Percentiles rank a stretch among this genome's conserved stretches.
Evolutionary conservation across 257 asterid species (phyloP).

Genomic region (Lantana camara): DNA sequence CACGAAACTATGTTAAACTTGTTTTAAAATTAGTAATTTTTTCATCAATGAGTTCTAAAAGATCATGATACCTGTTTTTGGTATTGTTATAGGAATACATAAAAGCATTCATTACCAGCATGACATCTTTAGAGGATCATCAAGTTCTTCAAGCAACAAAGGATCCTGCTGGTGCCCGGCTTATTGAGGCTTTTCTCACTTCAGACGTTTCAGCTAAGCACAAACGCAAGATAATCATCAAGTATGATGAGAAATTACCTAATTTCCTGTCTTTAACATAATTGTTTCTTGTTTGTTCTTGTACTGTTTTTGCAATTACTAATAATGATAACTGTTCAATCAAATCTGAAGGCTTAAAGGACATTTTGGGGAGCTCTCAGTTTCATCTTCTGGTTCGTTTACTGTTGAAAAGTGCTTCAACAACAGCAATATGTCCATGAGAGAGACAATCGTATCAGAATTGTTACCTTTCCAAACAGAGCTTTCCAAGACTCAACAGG

Average conservation of each 20-base stretch:
- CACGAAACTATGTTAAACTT: not conserved
- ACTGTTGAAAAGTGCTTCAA: constrained; percentile 84
- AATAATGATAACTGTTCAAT: constrained; percentile 23
- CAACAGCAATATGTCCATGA: constrained; percentile 61
- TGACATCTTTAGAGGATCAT: constrained; percentile 68
- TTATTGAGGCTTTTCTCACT: constrained; percentile 82
- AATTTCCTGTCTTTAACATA: constrained; percentile 13
- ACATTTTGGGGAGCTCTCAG: constrained; percentile 89
- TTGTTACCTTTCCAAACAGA: constrained; percentile 65
- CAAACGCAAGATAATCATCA: constrained; percentile 67
- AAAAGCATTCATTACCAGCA: constrained; percentile 63
- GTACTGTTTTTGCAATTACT: constrained; percentile 1
- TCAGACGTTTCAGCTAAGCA: constrained; percentile 74
- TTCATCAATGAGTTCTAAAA: constrained; percentile 5
- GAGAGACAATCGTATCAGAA: constrained; percentile 85
- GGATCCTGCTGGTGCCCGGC: constrained; percentile 86
- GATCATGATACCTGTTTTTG: constrained; percentile 22
- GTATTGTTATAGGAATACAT: constrained; percentile 56
- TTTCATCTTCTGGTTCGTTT: constrained; percentile 78
- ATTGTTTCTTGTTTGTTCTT: not conserved
- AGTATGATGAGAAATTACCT: constrained; percentile 52
- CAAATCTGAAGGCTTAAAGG: constrained; percentile 67
- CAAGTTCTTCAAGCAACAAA: constrained; percentile 69
- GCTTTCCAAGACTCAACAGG: constrained; percentile 83
- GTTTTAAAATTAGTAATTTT: not conserved